Evolutionary conservation across 805 yeast genomes (phyloP), one percentile per base, ranked within the genome.

Genomic region (Zygoascus tannicola): DNA sequence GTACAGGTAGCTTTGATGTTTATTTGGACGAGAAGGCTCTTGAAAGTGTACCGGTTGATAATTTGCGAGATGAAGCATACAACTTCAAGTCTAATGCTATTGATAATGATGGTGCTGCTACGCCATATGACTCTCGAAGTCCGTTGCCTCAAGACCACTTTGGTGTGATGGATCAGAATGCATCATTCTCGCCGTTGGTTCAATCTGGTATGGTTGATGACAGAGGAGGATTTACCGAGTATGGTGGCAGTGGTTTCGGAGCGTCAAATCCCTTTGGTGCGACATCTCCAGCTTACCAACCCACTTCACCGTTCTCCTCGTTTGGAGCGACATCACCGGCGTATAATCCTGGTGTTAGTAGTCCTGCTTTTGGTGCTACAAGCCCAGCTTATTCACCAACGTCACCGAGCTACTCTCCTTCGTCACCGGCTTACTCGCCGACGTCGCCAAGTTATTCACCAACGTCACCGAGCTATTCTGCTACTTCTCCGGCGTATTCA

Each of bases 1-100:
- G 99, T 66, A 92, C 99, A 2, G 99, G 99, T 61, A 82, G 95
- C 0, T 92, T 92, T 60, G 97, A 92, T 61, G 90, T 92, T 32
- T 80, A 85, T 80, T 80, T 92, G 48, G 96, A 92, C 64, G 97
- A 92, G 56, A 78, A 79, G 57, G 78, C 86, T 71, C 71, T 90
- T 60, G 79, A 81, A 44, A 62, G 73, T 39, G 69, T 82, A 35
- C 78, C 85, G 26, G 67, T 72, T n/a, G 75, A 74, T 50, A 47
- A 50, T 36, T 56, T 67, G 54, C 41, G 65, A 40, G 58, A 67
- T 30, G 56, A 73, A n/a, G 68, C 65, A 39, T 67, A 61, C 44
- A 69, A 64, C 42, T 60, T 87, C 32, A 37, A 28, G 16, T 85
- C 75, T 44, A 95, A 95, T 51, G 84, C 87, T 45, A 85, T 97